Base-by-base conservation (phyloP, 2,329 filamentous ascomycete genomes). In the Aspergillus quadrilineatus region DNA sequence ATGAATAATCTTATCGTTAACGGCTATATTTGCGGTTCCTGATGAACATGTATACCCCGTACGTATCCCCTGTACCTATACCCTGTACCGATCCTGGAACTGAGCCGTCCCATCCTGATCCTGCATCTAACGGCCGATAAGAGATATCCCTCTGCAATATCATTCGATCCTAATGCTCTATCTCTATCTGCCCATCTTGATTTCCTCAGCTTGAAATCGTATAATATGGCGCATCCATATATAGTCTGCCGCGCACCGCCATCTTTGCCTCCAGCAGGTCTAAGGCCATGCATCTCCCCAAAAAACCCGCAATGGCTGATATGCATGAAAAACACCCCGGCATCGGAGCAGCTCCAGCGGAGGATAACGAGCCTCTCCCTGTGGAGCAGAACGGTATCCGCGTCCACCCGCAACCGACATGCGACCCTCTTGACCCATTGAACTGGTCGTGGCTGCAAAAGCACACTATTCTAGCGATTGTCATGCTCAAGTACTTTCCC, bases 381-480 rank as follows among this genome's bases (percentile, higher is more conserved):
- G 10, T 37, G 34, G 53, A 61, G 34, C 60, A 53, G 12, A 58
- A 70, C 63, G 72, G 72, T 30, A 55, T 70, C 41, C 68, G 61
- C 41, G 55, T 75, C n/a, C 71, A 73, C 60, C 77, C 77, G 8
- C 73, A 75, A 29, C 74, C 75, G 15, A 79, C 75, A 1, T 63
- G 69, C 22, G 80, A 82, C 60, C 64, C 72, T 1, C 67, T 82
- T 17, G 82, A 84, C 60, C 82, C 82, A n/a, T 68, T 84, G 49
- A 84, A 83, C 62, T 84, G 81, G 80, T 69, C 77, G 0, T 64
- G 56, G 2, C 47, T 70, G 8, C 77, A 77, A 60, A 84, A 84
- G 62, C 74, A 82, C 64, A 65, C 62, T 1, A 79, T 81, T 43
- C 69, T 84, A 3, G 72, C 71, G 2, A 81, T 84, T 57, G 78